Evolutionary conservation across 1,284 basidiomycete species (phyloP), one percentile per base, ranked within the genome.

Genomic region (Phellinidium pouzarii): DNA sequence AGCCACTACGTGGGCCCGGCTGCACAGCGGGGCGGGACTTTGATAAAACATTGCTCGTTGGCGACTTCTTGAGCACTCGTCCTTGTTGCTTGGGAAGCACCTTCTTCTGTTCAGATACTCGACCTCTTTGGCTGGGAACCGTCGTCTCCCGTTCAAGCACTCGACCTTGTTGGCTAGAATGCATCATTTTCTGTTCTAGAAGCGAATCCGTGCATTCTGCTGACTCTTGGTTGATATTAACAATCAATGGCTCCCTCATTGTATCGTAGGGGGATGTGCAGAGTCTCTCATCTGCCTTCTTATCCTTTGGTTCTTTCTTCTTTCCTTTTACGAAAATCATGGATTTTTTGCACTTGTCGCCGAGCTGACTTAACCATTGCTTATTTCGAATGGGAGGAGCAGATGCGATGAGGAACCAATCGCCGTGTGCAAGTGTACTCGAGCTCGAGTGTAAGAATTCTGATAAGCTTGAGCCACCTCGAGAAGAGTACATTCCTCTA

Each of bases 281-380:
- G 41, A 44, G 29, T 19, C 29, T 17, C 25, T 50, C 42, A 23
- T 36, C 50, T 4, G 26, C 12, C 22, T 34, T n/a, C 29, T 7
- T 25, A 12, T 46, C 51, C 23, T 8, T 19, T 6, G 25, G 17
- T 12, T 42, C 52, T 38, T 48, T 48, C 41, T 36, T 38, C 41
- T 53, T 53, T 19, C 41, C 38, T 22, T 53, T 53, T 17, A 31
- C 31, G 7, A 48, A 53, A 2, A 34, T 22, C 20, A 37, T 36
- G 11, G 52, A 44, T n/a, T 37, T 48, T 26, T 44, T 53, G 29
- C 40, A 25, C 46, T 36, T 53, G 29, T 48, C 9, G 5, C 52
- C 41, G n/a, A 53, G 46, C 20, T 53, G 46, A 12, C 31, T 44
- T 8, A 53, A 42, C 52, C 52, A 53, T 36, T 45, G 41, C 31